Base-by-base conservation (phyloP, 176 grass and related monocot species). In the Poa pratensis region DNA sequence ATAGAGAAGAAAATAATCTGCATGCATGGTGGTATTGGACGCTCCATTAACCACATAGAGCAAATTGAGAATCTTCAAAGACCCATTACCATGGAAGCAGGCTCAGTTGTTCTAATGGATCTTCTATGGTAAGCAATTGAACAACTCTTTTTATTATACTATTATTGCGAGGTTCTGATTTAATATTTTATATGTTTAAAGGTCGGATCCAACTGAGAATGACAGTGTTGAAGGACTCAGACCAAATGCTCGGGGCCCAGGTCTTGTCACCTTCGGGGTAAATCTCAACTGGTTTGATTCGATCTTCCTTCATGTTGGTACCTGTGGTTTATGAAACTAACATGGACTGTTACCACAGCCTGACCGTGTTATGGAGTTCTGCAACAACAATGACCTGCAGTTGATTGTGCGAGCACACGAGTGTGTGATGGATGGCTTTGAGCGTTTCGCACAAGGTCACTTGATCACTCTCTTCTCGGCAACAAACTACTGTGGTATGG, bases 341-440 rank as follows among this genome's bases (percentile, higher is more conserved):
- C 2, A 3, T 60, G 17, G 24, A 30, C 58, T 79, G 2, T 92
- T 53, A 40, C 27, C 70, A n/a, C 92, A 99, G 96, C 96, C 96
- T 84, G 97, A 99, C 27, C 87, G 94, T 82, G 97, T 99, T 76
- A 96, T 96, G 97, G 97, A 99, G 87, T 99, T 99, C 82, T 99
- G 97, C 84, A 90, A 96, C 80, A 99, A 99, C 76, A 99, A 99
- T 92, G 91, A 96, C 79, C 68, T 99, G 9, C 97, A 99, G 79
- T 96, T 99, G 77, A 99, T 96, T 14, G 89, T 99, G 67, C 90
- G 97, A 78, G 97, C 97, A 45, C 97, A 99, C 6, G 97, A 99
- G 73, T 99, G 97, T 94, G 97, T 99, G 71, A 99, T 99, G 94
- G 97, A 99, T 92, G 97, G 97, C 69, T 99, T 99, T 64, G 94